Evolutionary conservation across 176 grass and related monocot genomes (phyloP).

Genomic region (Saccharum spontaneum): DNA sequence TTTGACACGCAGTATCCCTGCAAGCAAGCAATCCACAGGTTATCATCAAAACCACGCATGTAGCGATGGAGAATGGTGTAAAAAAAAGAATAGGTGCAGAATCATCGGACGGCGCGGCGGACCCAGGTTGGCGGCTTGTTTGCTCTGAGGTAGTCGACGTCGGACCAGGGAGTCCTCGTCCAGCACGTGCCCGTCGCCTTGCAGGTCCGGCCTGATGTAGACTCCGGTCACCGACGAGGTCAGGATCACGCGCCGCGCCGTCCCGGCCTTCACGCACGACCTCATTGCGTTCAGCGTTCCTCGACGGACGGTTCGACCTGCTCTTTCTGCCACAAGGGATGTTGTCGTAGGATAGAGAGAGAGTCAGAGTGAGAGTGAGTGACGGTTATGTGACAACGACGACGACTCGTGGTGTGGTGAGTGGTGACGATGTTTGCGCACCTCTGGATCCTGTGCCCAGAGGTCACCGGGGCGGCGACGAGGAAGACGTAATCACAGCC

Average conservation of each 20-base stretch:
- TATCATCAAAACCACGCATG: too few species aligned
- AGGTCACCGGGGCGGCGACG: conserved; percentile 56
- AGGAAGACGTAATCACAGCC: conserved; percentile 63
- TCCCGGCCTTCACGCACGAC: conserved; percentile 56
- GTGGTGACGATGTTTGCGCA: not conserved
- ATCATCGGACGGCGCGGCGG: not conserved
- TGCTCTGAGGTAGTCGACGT: conserved; percentile 44
- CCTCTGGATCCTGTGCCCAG: not conserved
- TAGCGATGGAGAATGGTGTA: too few species aligned
- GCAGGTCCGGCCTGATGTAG: conserved; percentile 30
- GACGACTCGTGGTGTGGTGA: not conserved
- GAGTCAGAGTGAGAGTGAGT: too few species aligned
- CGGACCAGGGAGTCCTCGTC: conserved; percentile 40
- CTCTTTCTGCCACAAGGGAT: conserved; percentile 42
- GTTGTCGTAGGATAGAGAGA: too few species aligned
- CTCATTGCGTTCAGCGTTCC: conserved; percentile 68
- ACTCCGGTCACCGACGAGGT: conserved; percentile 57
- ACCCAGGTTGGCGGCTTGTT: conserved; percentile 45
- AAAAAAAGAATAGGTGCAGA: not conserved
- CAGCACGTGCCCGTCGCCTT: conserved; percentile 8
- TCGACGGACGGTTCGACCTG: conserved; percentile 39
- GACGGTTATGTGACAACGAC: not conserved
- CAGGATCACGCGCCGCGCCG: conserved; percentile 57
- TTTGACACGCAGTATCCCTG: conserved; percentile 27
- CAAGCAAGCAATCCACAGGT: not conserved